Base-by-base conservation (phyloP, 2,329 filamentous ascomycete genomes). In the Neofusicoccum parvum region DNA sequence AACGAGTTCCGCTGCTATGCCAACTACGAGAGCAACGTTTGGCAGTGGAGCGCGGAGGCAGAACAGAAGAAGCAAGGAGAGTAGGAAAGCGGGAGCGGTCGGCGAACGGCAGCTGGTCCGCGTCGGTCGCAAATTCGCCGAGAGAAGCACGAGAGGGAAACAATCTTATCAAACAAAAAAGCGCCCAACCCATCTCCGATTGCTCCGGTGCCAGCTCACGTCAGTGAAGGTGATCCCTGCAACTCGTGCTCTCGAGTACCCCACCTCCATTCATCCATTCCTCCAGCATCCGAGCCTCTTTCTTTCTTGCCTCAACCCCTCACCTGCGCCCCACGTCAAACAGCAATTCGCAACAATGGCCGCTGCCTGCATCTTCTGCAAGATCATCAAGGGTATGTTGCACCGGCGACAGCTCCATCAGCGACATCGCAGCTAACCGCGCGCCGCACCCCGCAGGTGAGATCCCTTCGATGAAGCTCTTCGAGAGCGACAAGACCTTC, bases 381-480 rank as follows among this genome's bases (percentile, higher is more conserved):
- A 92, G 80, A 98, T 99, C 77, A 90, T 99, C 83, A 96, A 96
- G 86, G 94, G 94, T 87, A 79, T 62, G 11, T 32, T n/a, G 45
- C 48, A 17, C 9, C 54, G 34, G n/a, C 39, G 23, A 62, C 17
- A 45, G 32, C 63, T 11, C 11, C 54, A 32, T 32, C 60, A 51
- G 14, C n/a, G 27, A 14, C 23, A 27, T 43, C 27, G n/a, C 46
- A 65, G 48, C 68, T 69, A 56, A 64, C 49, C 12, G 14, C 20
- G 37, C 14, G 32, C 39, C 11, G 27, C 11, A 17, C 50, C 15
- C 34, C 37, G 67, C 72, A 97, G 94, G 94, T 70, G 94, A 98
- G 68, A 97, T 99, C 78, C 95, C 95, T 56, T 94, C 88, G 72
- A 90, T 98, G 85, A 99, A 97, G 86, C 89, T 99, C 80, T 94